These are phyloP conservation scores for Grammothele lineata DNA, from an alignment of 768 basidiomycete species.

Conservation along the genomic window DNA sequence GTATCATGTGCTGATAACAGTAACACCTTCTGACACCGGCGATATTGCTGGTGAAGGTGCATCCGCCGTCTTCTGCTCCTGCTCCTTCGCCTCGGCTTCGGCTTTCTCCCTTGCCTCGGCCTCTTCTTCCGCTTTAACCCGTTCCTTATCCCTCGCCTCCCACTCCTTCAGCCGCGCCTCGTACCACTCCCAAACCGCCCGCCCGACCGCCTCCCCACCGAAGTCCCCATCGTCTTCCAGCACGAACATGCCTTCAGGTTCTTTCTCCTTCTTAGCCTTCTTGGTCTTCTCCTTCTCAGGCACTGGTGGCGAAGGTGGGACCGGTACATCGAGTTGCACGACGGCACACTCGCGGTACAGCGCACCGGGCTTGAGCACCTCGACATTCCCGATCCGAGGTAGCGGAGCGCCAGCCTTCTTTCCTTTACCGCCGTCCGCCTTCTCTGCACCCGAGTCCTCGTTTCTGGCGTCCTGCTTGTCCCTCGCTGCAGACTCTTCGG, in stretches of 20 bases:
- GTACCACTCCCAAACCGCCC: constrained; percentile 74
- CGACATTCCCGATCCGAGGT: constrained; percentile 36
- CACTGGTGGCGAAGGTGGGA: constrained; percentile 14
- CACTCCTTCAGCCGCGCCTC: constrained; percentile 64
- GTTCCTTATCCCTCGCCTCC: constrained; percentile 35
- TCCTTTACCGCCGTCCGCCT: background rate
- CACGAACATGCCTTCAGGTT: constrained; percentile 26
- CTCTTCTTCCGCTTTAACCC: constrained; percentile 8
- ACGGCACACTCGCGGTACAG: constrained; percentile 75
- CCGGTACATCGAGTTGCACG: constrained; percentile 30
- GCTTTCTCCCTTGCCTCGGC: constrained; percentile 6
- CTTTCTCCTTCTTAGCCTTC: constrained; percentile 19
- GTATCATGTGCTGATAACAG: no score
- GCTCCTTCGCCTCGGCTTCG: background rate
- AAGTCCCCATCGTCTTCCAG: constrained; percentile 61
- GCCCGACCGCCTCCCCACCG: constrained; percentile 64
- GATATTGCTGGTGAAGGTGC: no score
- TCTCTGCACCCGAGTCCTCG: constrained; percentile 15
- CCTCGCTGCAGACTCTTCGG: constrained; percentile 5
- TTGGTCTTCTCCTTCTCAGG: constrained; percentile 20
- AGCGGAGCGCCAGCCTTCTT: no score
- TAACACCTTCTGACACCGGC: no score
- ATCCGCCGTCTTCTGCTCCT: no score
- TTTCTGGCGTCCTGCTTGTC: background rate
- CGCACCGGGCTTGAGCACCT: constrained; percentile 74